These are phyloP conservation scores for Xylaria cubensis DNA, from an alignment of 495 filamentous ascomycete species.

Conservation along the genomic window DNA sequence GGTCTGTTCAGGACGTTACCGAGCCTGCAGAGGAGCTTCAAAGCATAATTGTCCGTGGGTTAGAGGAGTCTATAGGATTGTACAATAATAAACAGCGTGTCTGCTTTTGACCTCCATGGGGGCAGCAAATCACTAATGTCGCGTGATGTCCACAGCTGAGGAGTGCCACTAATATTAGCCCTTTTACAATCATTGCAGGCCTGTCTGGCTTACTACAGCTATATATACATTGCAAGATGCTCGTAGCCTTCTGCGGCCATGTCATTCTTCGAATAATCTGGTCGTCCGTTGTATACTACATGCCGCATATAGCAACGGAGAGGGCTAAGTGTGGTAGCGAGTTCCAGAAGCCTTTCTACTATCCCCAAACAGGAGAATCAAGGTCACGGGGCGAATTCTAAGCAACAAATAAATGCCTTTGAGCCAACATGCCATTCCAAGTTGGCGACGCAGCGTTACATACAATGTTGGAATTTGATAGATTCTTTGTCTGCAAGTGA, in stretches of 20 bases:
- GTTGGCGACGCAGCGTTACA: background rate
- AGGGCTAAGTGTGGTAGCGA: background rate
- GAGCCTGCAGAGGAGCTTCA: background rate
- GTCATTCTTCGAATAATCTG: background rate
- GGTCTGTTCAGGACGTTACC: background rate
- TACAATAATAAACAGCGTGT: slow-evolving; percentile 23
- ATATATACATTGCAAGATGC: background rate
- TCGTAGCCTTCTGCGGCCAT: background rate
- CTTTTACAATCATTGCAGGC: background rate
- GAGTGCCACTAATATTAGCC: background rate
- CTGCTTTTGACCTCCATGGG: background rate
- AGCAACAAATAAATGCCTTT: background rate
- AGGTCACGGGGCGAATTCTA: background rate
- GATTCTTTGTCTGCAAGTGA: slow-evolving; percentile 3
- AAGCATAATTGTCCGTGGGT: background rate
- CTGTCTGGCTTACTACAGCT: background rate
- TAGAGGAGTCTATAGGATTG: slow-evolving; percentile 18
- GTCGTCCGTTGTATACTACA: background rate
- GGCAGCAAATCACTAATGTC: background rate
- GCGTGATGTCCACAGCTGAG: background rate
- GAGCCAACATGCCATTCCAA: background rate
- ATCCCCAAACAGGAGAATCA: background rate
- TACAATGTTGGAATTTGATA: background rate
- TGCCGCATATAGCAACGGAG: background rate
- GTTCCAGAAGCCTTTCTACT: background rate